phyloP scores from a whole-genome alignment of 2,329 filamentous ascomycete species.

The Plenodomus biglobosus region DNA sequence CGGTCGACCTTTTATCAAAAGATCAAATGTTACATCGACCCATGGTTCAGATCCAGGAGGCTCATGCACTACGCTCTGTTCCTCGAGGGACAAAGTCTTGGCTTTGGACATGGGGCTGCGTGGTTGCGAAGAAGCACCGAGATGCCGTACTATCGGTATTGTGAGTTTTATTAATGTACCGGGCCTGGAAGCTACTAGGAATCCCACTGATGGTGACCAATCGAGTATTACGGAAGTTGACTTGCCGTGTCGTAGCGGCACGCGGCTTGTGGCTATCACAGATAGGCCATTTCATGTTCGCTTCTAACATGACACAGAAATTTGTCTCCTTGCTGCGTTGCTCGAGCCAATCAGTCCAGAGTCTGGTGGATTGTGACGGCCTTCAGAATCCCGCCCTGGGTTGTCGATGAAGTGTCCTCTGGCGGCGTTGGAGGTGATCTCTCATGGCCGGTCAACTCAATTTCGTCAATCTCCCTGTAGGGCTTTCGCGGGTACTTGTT shows the following conservation, averaged over 20 bases:
- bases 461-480: slow-evolving; percentile 24
- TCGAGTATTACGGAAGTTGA: background rate
- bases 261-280: background rate
- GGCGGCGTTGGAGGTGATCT: slow-evolving; percentile 5
- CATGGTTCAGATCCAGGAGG: background rate
- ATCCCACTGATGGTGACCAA: background rate
- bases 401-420: slow-evolving; percentile 4
- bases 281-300: background rate
- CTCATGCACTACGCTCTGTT: background rate
- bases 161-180: background rate
- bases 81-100: background rate
- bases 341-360: slow-evolving; percentile 1
- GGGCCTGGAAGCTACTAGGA: background rate
- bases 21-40: background rate
- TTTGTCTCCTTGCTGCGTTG: background rate
- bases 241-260: background rate
- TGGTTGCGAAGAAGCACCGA: background rate
- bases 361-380: slow-evolving; percentile 20
- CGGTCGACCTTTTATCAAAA: background rate
- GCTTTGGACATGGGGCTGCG: background rate
- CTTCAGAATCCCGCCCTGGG: slow-evolving; percentile 13
- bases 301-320: background rate
- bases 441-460: slow-evolving; percentile 22
- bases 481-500: slow-evolving; percentile 14
- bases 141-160: background rate